Base-by-base conservation (phyloP, 2,329 filamentous ascomycete genomes). In the Colletotrichum lupini region DNA sequence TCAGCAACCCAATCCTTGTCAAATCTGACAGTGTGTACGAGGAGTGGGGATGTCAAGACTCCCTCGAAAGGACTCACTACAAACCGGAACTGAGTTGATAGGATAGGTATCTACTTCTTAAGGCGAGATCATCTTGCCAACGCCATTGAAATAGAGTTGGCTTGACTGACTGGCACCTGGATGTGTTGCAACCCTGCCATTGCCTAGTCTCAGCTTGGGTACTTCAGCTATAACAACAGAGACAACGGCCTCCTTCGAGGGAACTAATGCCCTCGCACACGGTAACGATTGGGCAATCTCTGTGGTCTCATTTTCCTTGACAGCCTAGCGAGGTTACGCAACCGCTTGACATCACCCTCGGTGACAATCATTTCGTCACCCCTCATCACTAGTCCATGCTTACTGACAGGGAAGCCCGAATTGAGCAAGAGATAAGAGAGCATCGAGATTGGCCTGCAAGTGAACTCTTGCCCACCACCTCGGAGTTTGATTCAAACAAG, bases 121-220 rank as follows among this genome's bases (percentile, higher is more conserved):
- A 2, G 28, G 3, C 8, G 37, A 22, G n/a, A 8, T 1, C 12
- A 49, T 42, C 35, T 14, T 49, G 35, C 26, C 22, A 37, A 37
- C 2, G 67, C 32, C 37, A 68, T 69, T 19, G 42, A 59, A 35
- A 69, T 64, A 60, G n/a, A 53, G 59, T 69, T 64, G 59, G 32
- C 58, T 64, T 64, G 32, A 46, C 9, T 56, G n/a, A 32, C 68
- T 35, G 63, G 46, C 70, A 59, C 37, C 19, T 60, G 5, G 26
- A 55, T 14, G 46, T 72, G 16, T 28, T 58, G 42, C 32, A 53
- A 56, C 65, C 59, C 26, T 59, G 59, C 46, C 12, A 58, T 5
- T 8, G 14, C 52, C 14, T 16, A 19, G 32, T 37, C 66, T 72
- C 69, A 66, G 32, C 66, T 28, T 12, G 4, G 42, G 32, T 35